Evolutionary conservation across 73 alveolate species (phyloP), one percentile per base, ranked within the genome.

Genomic region (Urostyla sp.): DNA sequence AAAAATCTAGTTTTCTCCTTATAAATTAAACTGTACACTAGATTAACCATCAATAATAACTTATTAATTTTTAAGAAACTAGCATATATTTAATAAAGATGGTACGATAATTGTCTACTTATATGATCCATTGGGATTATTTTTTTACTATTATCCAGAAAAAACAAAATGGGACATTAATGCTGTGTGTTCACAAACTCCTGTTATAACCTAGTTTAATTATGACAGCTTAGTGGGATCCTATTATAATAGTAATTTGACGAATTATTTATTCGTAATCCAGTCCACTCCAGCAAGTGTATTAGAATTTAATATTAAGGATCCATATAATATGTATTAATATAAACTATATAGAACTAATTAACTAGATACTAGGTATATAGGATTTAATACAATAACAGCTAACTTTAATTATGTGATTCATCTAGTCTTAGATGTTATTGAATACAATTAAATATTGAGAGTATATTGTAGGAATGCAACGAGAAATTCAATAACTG

Each of bases 271-370:
- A 51, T 69, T 24, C 48, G 48, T 49, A 46, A n/a, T 69, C 5
- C 40, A 46, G 72, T 20, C 50, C 37, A 26, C 83, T 31, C 83
- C 83, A 5, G 72, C 83, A n/a, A 69, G 83, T 1, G 69, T 69
- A 1, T 15, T 48, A 46, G 83, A 69, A 31, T 24, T 69, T 5
- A 69, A 69, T 27, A 49, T 69, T 8, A 38, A 69, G 7, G 83
- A 69, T 32, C 83, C 83, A 10, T 48, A 45, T 24, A 69, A 69
- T 27, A 54, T 54, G 35, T 69, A 23, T 49, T 28, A 46, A 26
- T 63, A 43, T 46, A 63, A 63, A 36, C 16, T 36, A 35, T 59
- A 59, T 35, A 59, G 10, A 8, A 55, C 55, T 59, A 35, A 32
- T n/a, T 15, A 59, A 35, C 57, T 35, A 15, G 10, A 6, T 5